These are phyloP conservation scores for Canna indica DNA, from an alignment of 176 grass and related monocot species.

Conservation along the genomic window DNA sequence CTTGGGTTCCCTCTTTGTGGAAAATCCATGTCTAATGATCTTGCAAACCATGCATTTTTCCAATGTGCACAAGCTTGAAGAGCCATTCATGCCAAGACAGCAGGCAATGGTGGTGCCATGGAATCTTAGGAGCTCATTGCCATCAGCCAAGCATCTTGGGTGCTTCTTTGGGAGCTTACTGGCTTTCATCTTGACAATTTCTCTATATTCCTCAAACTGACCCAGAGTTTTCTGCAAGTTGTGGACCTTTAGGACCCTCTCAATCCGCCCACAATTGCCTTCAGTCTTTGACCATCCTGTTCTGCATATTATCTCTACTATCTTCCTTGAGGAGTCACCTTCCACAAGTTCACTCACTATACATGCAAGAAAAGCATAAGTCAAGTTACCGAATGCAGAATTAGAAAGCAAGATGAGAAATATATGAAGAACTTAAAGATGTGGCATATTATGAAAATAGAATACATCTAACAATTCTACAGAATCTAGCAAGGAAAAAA, in stretches of 20 bases:
- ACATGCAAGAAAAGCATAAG: background rate
- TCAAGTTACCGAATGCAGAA: too few species aligned
- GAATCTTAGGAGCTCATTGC: slow-evolving; percentile 77
- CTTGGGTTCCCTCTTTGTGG: background rate
- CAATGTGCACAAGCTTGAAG: slow-evolving; percentile 5
- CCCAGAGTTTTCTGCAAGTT: slow-evolving; percentile 38
- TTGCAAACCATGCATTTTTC: background rate
- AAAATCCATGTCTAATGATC: background rate
- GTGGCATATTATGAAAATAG: too few species aligned
- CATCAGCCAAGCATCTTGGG: slow-evolving; percentile 63
- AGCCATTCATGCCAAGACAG: slow-evolving; percentile 42
- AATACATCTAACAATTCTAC: background rate
- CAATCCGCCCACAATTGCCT: slow-evolving; percentile 23
- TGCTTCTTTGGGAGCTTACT: slow-evolving; percentile 52
- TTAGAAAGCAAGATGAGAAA: background rate
- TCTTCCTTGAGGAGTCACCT: slow-evolving; percentile 49
- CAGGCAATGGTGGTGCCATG: slow-evolving; percentile 47
- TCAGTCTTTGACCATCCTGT: slow-evolving; percentile 43
- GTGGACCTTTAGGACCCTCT: slow-evolving; percentile 63
- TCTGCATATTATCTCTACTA: slow-evolving; percentile 73
- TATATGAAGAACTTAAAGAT: too few species aligned
- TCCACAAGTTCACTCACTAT: slow-evolving; percentile 54
- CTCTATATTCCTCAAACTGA: slow-evolving; percentile 52
- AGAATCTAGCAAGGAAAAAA: too few species aligned
- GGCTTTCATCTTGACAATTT: slow-evolving; percentile 45